Percentiles rank a stretch among this genome's conserved stretches.
These are phyloP conservation scores for Eurotiales sp. DNA, from an alignment of 2,329 filamentous ascomycete species.

Conservation along the genomic window DNA sequence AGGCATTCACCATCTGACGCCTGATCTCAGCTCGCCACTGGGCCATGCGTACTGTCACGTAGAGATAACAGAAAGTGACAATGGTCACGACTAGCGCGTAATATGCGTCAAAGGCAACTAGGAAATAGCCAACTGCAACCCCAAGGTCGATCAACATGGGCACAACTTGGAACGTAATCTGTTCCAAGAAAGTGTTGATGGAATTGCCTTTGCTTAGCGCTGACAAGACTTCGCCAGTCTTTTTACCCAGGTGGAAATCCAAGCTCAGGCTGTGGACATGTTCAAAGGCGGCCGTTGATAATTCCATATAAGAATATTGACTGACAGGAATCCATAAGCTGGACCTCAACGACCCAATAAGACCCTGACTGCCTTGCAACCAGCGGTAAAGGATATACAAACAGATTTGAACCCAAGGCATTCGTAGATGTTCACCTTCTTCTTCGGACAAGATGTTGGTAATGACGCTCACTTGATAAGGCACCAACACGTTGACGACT, in stretches of 20 bases:
- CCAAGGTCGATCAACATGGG: conserved; percentile 91
- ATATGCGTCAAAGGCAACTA: conserved; percentile 74
- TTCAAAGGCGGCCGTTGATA: conserved; percentile 93
- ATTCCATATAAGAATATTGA: conserved; percentile 91
- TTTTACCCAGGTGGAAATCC: conserved; percentile 94
- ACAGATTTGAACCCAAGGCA: conserved; percentile 71
- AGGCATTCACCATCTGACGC: conserved; percentile 90
- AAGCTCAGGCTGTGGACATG: conserved; percentile 93
- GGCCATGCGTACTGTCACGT: conserved; percentile 93
- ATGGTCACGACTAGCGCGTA: conserved; percentile 87
- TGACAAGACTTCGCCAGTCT: conserved; percentile 92
- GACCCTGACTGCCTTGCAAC: conserved; percentile 82
- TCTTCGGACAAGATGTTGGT: conserved; percentile 66
- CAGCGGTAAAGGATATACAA: conserved; percentile 75
- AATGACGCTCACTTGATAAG: conserved; percentile 73
- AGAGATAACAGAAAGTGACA: conserved; percentile 93
- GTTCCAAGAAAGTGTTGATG: conserved; percentile 94
- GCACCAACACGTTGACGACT: conserved; percentile 80
- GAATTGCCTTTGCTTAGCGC: conserved; percentile 93
- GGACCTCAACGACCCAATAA: conserved; percentile 77
- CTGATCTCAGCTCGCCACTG: conserved; percentile 88
- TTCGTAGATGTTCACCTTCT: conserved; percentile 48
- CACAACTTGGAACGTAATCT: conserved; percentile 91
- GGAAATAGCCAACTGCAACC: conserved; percentile 79
- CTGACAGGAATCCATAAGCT: conserved; percentile 94